Conservation (phyloP, 257 asterid species). For the Thymus mandschuricus region DNA sequence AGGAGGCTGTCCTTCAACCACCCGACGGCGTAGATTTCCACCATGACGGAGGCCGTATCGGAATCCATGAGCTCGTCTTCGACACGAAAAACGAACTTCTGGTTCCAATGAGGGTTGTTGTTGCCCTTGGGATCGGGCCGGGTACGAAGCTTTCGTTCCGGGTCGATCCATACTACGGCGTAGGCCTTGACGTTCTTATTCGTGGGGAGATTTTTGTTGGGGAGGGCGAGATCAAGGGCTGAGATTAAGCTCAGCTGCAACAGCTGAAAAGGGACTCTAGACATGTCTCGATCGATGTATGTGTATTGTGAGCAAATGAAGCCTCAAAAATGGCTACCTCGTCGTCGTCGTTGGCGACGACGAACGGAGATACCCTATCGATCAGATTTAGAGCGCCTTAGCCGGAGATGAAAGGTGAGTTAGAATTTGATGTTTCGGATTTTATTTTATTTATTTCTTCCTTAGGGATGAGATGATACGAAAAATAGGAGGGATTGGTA, state of each 20-base stretch:
- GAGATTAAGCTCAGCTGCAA: constrained; percentile 69
- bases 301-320: not conserved
- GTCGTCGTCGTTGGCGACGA: constrained; percentile 21
- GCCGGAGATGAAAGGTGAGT: not conserved
- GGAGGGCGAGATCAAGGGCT: constrained; percentile 62
- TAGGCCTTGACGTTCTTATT: constrained; percentile 46
- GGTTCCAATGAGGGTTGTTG: constrained; percentile 70
- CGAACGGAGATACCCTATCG: not conserved
- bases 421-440: not conserved
- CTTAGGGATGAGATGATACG: not conserved
- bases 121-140: constrained; percentile 48
- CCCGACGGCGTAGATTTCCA: constrained; percentile 43
- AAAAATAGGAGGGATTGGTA: not conserved
- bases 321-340: constrained; percentile 16
- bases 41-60: constrained; percentile 39
- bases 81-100: constrained; percentile 62
- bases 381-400: not conserved
- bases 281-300: constrained; percentile 14
- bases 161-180: constrained; percentile 59
- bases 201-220: constrained; percentile 31
- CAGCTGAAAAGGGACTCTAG: constrained; percentile 50
- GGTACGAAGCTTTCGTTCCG: constrained; percentile 54
- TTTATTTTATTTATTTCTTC: not conserved
- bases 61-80: constrained; percentile 50
- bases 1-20: constrained; percentile 41